These are phyloP conservation scores for Nelumbo lutea DNA, from an alignment of 164 flowering plant species.

Conservation along the genomic window DNA sequence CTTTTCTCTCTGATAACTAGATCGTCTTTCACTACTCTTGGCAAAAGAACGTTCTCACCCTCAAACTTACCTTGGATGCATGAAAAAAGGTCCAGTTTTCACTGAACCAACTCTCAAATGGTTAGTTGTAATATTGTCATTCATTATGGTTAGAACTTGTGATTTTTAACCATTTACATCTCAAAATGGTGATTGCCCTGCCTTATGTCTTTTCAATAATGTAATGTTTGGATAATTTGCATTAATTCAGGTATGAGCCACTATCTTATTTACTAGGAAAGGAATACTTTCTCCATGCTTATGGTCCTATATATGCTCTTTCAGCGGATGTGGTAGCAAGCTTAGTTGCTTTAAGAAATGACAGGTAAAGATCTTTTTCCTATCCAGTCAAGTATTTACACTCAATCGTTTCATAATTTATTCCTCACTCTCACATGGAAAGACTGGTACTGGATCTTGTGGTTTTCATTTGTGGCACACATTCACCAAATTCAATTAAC, in stretches of 20 bases:
- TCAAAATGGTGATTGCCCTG: not conserved
- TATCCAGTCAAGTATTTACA: too few species aligned
- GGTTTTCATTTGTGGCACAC: too few species aligned
- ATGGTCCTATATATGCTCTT: conserved; percentile 96
- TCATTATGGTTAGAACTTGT: not conserved
- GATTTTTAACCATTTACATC: too few species aligned
- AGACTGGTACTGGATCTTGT: too few species aligned
- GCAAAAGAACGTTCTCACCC: conserved; percentile 75
- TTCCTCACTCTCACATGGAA: too few species aligned
- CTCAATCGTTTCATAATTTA: too few species aligned
- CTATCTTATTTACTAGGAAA: conserved; percentile 64
- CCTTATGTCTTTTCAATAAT: not conserved
- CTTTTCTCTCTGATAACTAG: conserved; percentile 29
- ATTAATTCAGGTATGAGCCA: conserved; percentile 87
- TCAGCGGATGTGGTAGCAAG: conserved; percentile 89
- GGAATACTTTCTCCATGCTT: conserved; percentile 96
- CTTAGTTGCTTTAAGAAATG: conserved; percentile 71
- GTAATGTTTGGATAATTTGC: conserved; percentile 5
- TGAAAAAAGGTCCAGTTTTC: conserved; percentile 92
- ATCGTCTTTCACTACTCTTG: conserved; percentile 81
- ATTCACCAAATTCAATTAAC: too few species aligned
- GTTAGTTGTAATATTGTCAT: conserved; percentile 30
- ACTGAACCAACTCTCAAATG: conserved; percentile 86
- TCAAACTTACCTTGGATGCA: conserved; percentile 84
- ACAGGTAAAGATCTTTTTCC: conserved; percentile 45